Percentiles rank a stretch among this genome's conserved stretches.
Conservation (phyloP, 441 rosid genomes). For the Hura crepitans region DNA sequence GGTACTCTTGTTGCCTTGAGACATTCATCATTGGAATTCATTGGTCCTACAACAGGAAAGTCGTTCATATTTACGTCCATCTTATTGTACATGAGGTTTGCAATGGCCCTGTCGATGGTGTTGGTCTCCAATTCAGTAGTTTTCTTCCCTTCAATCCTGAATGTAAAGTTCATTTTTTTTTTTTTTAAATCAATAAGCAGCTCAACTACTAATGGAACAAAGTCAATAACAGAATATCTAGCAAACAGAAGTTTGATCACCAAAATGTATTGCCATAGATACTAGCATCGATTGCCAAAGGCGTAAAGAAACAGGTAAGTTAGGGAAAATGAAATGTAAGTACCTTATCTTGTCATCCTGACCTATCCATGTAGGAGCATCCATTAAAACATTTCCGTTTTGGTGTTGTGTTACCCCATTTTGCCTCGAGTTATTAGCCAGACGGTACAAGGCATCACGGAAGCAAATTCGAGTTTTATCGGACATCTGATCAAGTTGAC, state of each 20-base stretch:
- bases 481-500: constrained; percentile 43
- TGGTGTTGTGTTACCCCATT: constrained; percentile 11
- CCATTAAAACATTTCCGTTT: constrained; percentile 12
- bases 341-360: constrained; percentile 36
- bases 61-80: constrained; percentile 43
- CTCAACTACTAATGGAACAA: background rate
- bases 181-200: constrained; percentile 7
- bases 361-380: constrained; percentile 16
- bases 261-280: background rate
- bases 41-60: constrained; percentile 18
- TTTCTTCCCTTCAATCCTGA: constrained; percentile 39
- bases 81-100: constrained; percentile 64
- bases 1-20: background rate
- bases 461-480: constrained; percentile 63
- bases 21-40: constrained; percentile 15
- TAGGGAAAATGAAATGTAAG: background rate
- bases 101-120: constrained; percentile 68
- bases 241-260: background rate
- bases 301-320: background rate
- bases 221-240: background rate
- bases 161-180: background rate
- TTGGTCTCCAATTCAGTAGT: constrained; percentile 61
- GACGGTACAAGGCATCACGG: constrained; percentile 84
- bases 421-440: constrained; percentile 57
- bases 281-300: background rate